Conservation (phyloP, 2,329 filamentous ascomycete genomes). For the Beauveria pseudobassiana region DNA sequence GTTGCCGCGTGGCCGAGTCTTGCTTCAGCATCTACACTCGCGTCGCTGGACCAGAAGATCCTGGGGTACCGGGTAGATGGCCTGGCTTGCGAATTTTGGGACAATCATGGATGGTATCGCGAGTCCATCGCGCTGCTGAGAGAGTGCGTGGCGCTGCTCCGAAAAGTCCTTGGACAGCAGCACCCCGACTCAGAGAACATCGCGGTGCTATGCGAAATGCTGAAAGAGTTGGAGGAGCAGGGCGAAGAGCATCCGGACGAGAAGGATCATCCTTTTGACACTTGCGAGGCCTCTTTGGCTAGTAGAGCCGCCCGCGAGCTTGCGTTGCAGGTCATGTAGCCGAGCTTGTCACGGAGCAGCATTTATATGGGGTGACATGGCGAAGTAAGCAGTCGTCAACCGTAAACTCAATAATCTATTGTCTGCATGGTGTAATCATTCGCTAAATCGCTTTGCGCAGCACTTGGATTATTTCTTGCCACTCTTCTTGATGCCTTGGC, state of each 20-base stretch:
- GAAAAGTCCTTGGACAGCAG: background rate
- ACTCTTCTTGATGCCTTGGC: slow-evolving; percentile 94
- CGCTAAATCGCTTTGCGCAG: background rate
- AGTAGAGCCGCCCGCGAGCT: background rate
- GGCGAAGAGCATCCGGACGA: background rate
- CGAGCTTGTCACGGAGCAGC: too few relatives aligned
- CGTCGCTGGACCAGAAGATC: background rate
- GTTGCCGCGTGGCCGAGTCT: background rate
- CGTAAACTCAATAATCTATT: background rate
- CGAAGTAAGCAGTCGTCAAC: background rate
- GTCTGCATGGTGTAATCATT: background rate
- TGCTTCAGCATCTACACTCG: background rate
- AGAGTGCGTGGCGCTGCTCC: background rate
- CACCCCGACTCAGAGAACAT: background rate
- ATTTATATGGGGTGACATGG: too few relatives aligned
- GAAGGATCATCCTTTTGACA: background rate
- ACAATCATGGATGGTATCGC: background rate
- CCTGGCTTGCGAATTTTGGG: background rate
- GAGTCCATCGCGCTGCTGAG: background rate
- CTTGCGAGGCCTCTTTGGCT: background rate
- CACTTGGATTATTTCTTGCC: slow-evolving; percentile 72
- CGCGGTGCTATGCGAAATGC: background rate
- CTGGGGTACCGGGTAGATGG: background rate
- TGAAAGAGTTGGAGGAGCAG: background rate
- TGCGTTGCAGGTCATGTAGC: background rate